These are phyloP conservation scores for Camptophora hylomeconis DNA, from an alignment of 2,329 filamentous ascomycete genomes.

Conservation along the genomic window DNA sequence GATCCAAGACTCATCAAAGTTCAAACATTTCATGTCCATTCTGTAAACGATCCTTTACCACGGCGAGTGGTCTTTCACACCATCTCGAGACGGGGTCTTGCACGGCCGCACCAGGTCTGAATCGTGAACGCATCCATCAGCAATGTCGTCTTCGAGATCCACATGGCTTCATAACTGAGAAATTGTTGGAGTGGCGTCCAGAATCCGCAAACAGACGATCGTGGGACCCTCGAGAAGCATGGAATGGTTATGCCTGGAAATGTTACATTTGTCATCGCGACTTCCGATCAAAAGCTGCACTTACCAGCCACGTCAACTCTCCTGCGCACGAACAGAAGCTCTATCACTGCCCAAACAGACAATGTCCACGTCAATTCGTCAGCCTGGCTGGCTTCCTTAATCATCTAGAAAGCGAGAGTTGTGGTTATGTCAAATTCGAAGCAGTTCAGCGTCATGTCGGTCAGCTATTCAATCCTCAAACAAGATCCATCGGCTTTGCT, in stretches of 20 bases:
- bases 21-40: slow-evolving; percentile 39
- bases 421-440: slow-evolving; percentile 28
- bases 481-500: too few relatives aligned
- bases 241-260: slow-evolving; percentile 35
- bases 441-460: too few relatives aligned
- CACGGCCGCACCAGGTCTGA: slow-evolving; percentile 29
- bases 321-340: slow-evolving; percentile 35
- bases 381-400: slow-evolving; percentile 30
- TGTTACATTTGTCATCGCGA: slow-evolving; percentile 41
- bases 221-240: slow-evolving; percentile 32
- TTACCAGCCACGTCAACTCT: slow-evolving; percentile 45
- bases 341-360: slow-evolving; percentile 31
- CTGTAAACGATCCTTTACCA: slow-evolving; percentile 34
- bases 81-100: slow-evolving; percentile 47
- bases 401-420: slow-evolving; percentile 34
- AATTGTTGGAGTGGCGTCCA: slow-evolving; percentile 36
- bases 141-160: slow-evolving; percentile 36
- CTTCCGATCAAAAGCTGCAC: slow-evolving; percentile 24
- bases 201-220: slow-evolving; percentile 17
- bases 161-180: slow-evolving; percentile 37
- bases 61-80: slow-evolving; percentile 41
- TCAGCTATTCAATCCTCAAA: too few relatives aligned
- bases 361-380: slow-evolving; percentile 26
- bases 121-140: slow-evolving; percentile 36
- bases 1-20: slow-evolving; percentile 38